Evolutionary conservation across 129 eudicot genomes (phyloP), one percentile per base, ranked within the genome.

Genomic region (Pseudognaphalium luteoalbum): DNA sequence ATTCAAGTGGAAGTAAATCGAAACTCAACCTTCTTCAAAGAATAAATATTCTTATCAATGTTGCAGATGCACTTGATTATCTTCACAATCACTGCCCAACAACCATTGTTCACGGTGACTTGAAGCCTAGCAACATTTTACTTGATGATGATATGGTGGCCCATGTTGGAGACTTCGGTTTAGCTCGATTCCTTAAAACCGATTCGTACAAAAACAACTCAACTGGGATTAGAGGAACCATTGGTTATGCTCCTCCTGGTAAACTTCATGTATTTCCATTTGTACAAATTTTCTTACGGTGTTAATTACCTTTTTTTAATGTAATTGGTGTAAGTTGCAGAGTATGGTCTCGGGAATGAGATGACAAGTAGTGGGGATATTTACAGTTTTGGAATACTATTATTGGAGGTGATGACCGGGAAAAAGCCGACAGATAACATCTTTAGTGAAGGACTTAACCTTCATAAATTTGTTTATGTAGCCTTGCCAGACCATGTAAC

Each of bases 331-430:
- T 61, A 58, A 33, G 10, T 25, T 70, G 72, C 80, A 86, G 89
- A 82, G 75, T 86, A 82, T 63, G 86, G 85, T 15, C 50, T 82
- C 14, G 83, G 81, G 37, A 71, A 65, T 8, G 76, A 82, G 81
- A 62, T 73, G 60, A 75, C 85, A 56, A 73, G 69, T 34, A 51
- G 65, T 2, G 89, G 89, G 9, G 89, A 86, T 73, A 59, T 82
- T n/a, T 82, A 83, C 42, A 83, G 83, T 42, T 86, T 70, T 32
- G 83, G 83, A 50, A 72, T 80, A 47, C 34, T 86, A 22, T 57
- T 80, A 25, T 58, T 86, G 28, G 87, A 80, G 72, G 71, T 80
- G 67, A 71, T 83, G 51, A 79, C 83, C 0, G 78, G 87, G 7
- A 86, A 86, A 78, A 76, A 73, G 12, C 89, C 85, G 2, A 86